Base-by-base conservation (phyloP, 176 grass and related monocot species). In the Cocos nucifera region DNA sequence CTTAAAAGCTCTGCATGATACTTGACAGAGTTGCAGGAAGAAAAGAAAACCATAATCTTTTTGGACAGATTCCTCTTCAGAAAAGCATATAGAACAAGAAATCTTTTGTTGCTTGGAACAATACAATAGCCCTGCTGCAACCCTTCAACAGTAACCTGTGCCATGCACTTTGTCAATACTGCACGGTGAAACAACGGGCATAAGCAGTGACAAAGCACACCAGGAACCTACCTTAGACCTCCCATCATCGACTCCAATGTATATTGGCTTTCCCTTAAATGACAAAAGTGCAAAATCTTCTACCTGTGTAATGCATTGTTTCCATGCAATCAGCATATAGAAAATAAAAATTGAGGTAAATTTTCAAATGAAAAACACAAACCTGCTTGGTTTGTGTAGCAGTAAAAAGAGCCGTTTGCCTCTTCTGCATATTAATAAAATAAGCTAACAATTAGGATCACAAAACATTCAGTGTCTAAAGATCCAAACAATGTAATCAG, bases 41-140 rank as follows among this genome's bases (percentile, higher is more conserved):
- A 96, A 79, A 96, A 96, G 83, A 96, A 96, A 64, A 96, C 92
- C 92, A 96, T 90, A 48, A 96, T 50, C 78, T 96, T 96, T 57
- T 95, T 89, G 10, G 79, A 78, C 28, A 79, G 78, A 50, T 96
- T 85, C 72, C 80, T 88, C 70, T 88, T 96, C 2, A 96, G 86
- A 80, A 96, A 96, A 73, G 92, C 83, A 76, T 91, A 88, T 8
- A 96, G 75, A 82, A 96, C 87, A 48, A 96, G 49, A 57, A 96
- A 85, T 48, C 83, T 96, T 51, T 79, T 85, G 51, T 81, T 75
- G 27, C 92, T 88, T 58, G 87, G 76, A 74, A 96, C 84, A 48
- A 88, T 66, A 72, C 92, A 96, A 70, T 96, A 96, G 4, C 92
- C 92, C 69, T 91, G 92, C 59, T 88, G 78, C 63, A 96, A 78